A percentile compares a stretch with the other conserved stretches of the same genome.
These are phyloP conservation scores for Lasiodiplodia sp. DNA, from an alignment of 2,329 filamentous ascomycete species.

Conservation along the genomic window DNA sequence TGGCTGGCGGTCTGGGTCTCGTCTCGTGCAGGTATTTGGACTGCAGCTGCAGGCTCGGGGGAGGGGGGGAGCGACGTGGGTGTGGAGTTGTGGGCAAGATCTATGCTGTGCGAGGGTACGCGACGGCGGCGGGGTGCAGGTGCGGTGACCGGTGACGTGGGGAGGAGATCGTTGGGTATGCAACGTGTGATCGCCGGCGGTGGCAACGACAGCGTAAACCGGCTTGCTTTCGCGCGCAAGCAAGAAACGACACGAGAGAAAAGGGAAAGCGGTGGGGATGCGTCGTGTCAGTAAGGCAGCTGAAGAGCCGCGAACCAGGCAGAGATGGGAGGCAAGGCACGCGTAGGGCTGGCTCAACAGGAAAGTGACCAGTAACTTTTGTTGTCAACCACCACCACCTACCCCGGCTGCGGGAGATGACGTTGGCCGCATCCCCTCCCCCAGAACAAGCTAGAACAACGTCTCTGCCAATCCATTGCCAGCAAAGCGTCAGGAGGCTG, in stretches of 20 bases:
- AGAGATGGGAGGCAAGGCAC: neutral
- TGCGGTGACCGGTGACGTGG: neutral
- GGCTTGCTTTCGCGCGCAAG: neutral
- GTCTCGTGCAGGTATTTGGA: neutral
- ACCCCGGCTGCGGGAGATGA: neutral
- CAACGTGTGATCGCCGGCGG: neutral
- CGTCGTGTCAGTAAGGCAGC: neutral
- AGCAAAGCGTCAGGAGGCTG: constrained; percentile 1
- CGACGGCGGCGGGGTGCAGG: neutral
- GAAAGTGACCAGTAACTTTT: constrained; percentile 10
- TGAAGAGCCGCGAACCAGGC: neutral
- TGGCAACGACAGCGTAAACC: neutral
- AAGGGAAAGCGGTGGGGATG: neutral
- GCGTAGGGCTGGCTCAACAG: neutral
- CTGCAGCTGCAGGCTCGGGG: neutral
- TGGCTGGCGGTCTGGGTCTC: neutral
- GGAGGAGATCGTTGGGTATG: neutral
- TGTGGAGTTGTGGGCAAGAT: neutral
- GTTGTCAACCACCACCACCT: neutral
- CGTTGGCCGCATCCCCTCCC: neutral
- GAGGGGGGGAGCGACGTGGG: neutral
- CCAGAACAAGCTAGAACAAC: neutral
- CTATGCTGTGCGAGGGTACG: neutral
- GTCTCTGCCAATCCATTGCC: neutral
- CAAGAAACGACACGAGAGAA: neutral